Conservation (phyloP, 306 rosid species). For the Citrullus mucosospermus region DNA sequence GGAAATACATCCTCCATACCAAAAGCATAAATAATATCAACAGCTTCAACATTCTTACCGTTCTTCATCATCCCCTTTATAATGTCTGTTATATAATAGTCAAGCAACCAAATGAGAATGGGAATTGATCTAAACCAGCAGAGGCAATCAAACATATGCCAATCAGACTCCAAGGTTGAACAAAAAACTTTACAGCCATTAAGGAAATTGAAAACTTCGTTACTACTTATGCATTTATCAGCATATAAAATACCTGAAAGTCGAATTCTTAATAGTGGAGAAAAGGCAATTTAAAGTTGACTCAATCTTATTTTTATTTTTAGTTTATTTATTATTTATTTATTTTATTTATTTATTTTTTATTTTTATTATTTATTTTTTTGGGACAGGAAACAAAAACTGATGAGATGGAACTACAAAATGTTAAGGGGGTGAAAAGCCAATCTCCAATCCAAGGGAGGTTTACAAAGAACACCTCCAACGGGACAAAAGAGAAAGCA, state of each 20-base stretch:
- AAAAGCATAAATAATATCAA: constrained; percentile 44
- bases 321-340: no score
- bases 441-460: neutral
- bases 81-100: constrained; percentile 21
- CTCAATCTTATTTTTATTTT: neutral
- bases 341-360: no score
- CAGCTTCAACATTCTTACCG: constrained; percentile 26
- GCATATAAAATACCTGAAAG: neutral
- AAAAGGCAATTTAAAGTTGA: neutral
- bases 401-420: neutral
- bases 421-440: neutral
- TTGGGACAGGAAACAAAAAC: neutral
- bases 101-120: constrained; percentile 2
- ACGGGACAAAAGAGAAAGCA: neutral
- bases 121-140: neutral
- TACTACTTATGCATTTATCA: neutral
- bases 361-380: neutral
- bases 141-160: neutral
- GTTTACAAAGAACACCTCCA: neutral
- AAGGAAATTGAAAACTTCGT: neutral
- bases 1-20: constrained; percentile 38
- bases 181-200: neutral
- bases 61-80: constrained; percentile 29
- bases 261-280: neutral
- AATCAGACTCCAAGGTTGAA: neutral